Evolutionary conservation across 192 early-diverging fungal species (phyloP), one percentile per base, ranked within the genome.

Genomic region (Backusella psychrophila): DNA sequence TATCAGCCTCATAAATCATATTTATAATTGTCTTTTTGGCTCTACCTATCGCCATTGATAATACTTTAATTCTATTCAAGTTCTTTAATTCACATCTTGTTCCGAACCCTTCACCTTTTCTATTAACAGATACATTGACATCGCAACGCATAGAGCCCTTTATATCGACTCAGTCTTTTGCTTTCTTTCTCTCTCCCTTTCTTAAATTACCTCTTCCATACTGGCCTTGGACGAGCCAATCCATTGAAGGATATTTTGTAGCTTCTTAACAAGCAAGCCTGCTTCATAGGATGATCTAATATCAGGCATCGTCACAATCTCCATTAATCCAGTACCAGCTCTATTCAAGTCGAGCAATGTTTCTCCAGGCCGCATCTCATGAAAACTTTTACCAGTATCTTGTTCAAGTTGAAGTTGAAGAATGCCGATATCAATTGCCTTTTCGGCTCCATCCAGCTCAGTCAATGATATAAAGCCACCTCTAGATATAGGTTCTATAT

Each of bases 271-370:
- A 77, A 93, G 84, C 9, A 90, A 71, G 0, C 91, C 90, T 0
- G 95, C 93, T 69, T 97, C 93, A 2, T 87, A 85, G 0, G 91
- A 88, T 6, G 92, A 92, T n/a, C 87, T 85, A 67, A 98, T 84
- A 85, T 96, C 94, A 0, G 97, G 95, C 72, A 91, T 89, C 2
- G 93, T 97, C 0, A 98, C 94, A 82, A 98, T 96, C 80, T 98
- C 97, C 77, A 97, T 88, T 67, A 98, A 81, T 6, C 91, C 94
- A 2, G 91, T 90, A 6, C 96, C 96, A 9, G 94, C 93, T 46
- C 97, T 85, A 79, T 98, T 98, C 39, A 96, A 81, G 71, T 98
- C 97, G 12, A 93, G 84, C 12, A 94, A 85, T 0, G 88, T 91
- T n/a, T 87, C 76, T 44, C 89, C 90, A 6, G 89, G 88, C 34